Conservation (phyloP, 2,329 filamentous ascomycete genomes). For the Coleophoma crateriformis region DNA sequence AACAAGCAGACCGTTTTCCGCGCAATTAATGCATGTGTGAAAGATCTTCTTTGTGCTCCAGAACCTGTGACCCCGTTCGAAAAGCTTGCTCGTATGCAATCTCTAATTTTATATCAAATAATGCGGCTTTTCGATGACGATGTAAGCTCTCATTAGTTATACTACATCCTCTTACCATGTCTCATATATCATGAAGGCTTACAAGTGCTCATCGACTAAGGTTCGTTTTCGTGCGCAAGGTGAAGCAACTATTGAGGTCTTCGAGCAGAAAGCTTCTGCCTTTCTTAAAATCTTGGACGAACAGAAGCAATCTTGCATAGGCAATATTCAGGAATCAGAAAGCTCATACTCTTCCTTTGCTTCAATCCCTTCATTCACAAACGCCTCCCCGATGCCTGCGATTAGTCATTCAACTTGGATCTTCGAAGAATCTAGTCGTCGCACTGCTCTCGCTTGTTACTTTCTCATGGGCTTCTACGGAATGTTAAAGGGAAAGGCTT, state of each 20-base stretch:
- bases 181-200: not conserved
- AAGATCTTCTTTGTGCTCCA: slow-evolving; percentile 34
- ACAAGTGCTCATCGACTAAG: not conserved
- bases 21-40: slow-evolving; percentile 38
- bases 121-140: slow-evolving; percentile 46
- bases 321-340: too few relatives aligned
- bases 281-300: too few relatives aligned
- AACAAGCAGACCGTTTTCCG: slow-evolving; percentile 44
- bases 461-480: slow-evolving; percentile 30
- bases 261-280: not conserved
- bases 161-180: not conserved
- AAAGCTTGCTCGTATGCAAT: slow-evolving; percentile 37
- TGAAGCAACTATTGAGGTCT: not conserved
- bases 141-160: slow-evolving; percentile 22
- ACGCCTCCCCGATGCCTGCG: not conserved
- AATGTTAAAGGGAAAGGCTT: not conserved
- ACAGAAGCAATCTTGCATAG: too few relatives aligned
- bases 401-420: not conserved
- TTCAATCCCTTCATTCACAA: too few relatives aligned
- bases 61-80: slow-evolving; percentile 24
- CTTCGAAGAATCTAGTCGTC: not conserved
- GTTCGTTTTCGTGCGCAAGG: not conserved
- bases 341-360: too few relatives aligned
- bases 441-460: slow-evolving; percentile 37
- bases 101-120: slow-evolving; percentile 43